Conservation (phyloP, 768 basidiomycete species). For the Mycena amicta region DNA sequence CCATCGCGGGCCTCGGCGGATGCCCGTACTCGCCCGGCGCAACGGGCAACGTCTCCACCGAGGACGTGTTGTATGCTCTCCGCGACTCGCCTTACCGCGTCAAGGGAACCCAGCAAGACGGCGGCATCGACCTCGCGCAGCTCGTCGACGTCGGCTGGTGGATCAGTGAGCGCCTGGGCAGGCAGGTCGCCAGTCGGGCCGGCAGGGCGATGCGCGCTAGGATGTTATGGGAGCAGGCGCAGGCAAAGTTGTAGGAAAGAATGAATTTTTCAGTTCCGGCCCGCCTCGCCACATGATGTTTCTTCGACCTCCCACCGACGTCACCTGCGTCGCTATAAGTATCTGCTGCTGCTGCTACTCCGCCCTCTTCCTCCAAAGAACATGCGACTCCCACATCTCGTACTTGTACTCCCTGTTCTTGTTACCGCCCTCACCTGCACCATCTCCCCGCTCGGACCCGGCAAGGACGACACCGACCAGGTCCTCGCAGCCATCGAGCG, state of each 20-base stretch:
- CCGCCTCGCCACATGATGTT: too few species aligned
- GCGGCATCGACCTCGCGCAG: constrained; percentile 59
- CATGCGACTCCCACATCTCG: too few species aligned
- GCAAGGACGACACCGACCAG: constrained; percentile 33
- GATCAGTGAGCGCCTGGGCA: constrained; percentile 70
- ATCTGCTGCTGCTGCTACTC: too few species aligned
- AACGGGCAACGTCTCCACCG: constrained; percentile 93
- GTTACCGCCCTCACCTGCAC: too few species aligned
- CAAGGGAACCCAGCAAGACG: constrained; percentile 41
- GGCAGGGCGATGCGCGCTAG: constrained; percentile 70
- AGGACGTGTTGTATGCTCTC: constrained; percentile 87
- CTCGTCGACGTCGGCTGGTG: constrained; percentile 81
- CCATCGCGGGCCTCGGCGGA: constrained; percentile 89
- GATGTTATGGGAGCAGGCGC: constrained; percentile 34
- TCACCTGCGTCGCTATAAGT: too few species aligned
- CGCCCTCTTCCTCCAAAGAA: too few species aligned
- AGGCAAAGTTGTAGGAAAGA: constrained; percentile 38
- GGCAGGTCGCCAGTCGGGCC: constrained; percentile 74
- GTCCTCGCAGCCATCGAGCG: constrained; percentile 34
- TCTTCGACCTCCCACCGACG: too few species aligned
- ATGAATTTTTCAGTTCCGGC: neutral
- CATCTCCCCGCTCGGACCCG: constrained; percentile 28
- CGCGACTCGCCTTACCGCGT: constrained; percentile 62
- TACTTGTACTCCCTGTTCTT: too few species aligned
- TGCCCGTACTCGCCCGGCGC: constrained; percentile 97